Percentiles rank a stretch among this genome's conserved stretches.
Conservation (phyloP, 1,284 basidiomycete species). For the Blastosporella zonata region DNA sequence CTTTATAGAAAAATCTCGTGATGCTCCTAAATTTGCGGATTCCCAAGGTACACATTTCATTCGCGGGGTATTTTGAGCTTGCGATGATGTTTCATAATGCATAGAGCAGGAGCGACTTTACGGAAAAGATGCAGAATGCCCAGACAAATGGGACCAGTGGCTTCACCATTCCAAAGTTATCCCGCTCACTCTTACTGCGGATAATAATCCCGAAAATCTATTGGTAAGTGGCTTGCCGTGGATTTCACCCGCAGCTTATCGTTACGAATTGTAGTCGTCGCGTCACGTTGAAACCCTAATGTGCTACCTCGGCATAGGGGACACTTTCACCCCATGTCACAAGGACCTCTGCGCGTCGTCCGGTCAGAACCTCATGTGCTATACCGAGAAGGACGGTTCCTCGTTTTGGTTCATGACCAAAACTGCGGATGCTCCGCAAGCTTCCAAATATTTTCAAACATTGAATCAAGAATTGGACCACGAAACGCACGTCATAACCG, state of each 20-base stretch:
- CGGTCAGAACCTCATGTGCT: constrained; percentile 80
- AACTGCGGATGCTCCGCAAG: constrained; percentile 47
- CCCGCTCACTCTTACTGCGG: constrained; percentile 47
- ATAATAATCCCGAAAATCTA: constrained; percentile 48
- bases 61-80: constrained; percentile 1
- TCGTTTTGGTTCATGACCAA: constrained; percentile 83
- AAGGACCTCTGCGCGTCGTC: constrained; percentile 79
- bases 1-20: constrained; percentile 43
- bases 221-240: constrained; percentile 45
- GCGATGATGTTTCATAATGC: constrained; percentile 5
- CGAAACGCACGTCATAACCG: constrained; percentile 58
- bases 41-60: constrained; percentile 34
- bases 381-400: constrained; percentile 63
- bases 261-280: constrained; percentile 32
- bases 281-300: constrained; percentile 64
- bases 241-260: neutral
- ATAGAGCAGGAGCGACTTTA: constrained; percentile 64
- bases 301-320: constrained; percentile 75
- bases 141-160: constrained; percentile 59
- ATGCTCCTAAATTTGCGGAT: constrained; percentile 29
- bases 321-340: constrained; percentile 75
- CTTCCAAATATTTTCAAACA: constrained; percentile 55
- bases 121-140: constrained; percentile 72
- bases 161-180: constrained; percentile 43
- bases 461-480: constrained; percentile 66